Evolutionary conservation across 2,329 filamentous ascomycete genomes (phyloP), one percentile per base, ranked within the genome.

Genomic region (Blastomyces emzantsi): DNA sequence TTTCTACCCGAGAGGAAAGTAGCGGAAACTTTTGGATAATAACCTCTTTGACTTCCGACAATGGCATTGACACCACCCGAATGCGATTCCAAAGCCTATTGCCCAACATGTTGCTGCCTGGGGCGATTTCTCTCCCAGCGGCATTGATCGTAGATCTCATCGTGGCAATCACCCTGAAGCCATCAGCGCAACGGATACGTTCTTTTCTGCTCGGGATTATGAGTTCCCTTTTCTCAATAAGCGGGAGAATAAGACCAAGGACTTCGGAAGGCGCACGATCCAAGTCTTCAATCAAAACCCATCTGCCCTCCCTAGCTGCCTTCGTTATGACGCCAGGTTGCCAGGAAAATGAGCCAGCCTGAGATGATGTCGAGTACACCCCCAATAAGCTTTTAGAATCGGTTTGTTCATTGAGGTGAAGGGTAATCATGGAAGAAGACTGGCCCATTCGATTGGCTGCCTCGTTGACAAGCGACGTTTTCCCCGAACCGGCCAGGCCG

Each of bases 401-500:
- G 2, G 92, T 97, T 75, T 99, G 95, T 76, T 97, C 94, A 73
- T 99, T 99, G 43, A 99, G 81, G 75, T 99, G 93, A 39, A 99
- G 81, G 3, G 93, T 97, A 61, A 99, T 89, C 86, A 99, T 92
- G 64, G 85, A 85, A 6, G 87, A 84, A 28, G 90, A 85, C 76
- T 90, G 90, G 66, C 89, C 90, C 63, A 97, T 84, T 68, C 88
- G 85, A 70, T 85, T 85, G 30, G 93, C 92, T 65, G 93, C 83
- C 73, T 97, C 88, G 67, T 90, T 89, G 17, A 95, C 85, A 25
- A 96, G 77, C 0, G 90, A 87, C 0, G 94, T 97, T 79, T 99
- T 99, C 60, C 94, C 94, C 41, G 89, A 89, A 25, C 95, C 93
- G 8, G 93, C 85, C 17, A 90, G 80, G 1, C 94, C 94, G 66